Evolutionary conservation across 228 moss, liverwort and hornwort species (phyloP), one percentile per base, ranked within the genome.

Genomic region (Sphagnum magellanicum): DNA sequence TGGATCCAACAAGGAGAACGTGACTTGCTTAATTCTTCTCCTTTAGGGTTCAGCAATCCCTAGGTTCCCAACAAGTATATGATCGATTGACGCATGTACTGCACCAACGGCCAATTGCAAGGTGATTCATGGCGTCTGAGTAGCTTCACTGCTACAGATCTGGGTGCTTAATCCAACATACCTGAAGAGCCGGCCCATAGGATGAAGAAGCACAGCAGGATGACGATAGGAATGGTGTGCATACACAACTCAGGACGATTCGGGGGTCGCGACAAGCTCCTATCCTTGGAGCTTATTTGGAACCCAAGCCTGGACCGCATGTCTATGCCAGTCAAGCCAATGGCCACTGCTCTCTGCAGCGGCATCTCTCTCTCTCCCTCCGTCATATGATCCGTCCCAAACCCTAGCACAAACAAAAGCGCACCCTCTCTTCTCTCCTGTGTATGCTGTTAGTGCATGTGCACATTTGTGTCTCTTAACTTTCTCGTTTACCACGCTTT

Each of bases 121-220:
- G 61, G 4, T 6, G 46, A 32, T 32, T 32, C 17, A 12, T 4
- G 12, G 14, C 6, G 16, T 61, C 61, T 32, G 17, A 5, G 1
- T 13, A 16, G 17, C 61, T 16, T 8, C 61, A 16, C 0, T 13
- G 8, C 16, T 16, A 59, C 59, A 59, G 8, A 59, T 8, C 16
- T 13, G 16, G 13, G 59, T 13, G 59, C 59, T 14, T 11, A 6
- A 32, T 32, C 32, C 32, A 16, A 60, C 13, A 60, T 14, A 69
- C 69, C 69, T 69, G 69, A 59, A n/a, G 69, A 69, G 69, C 59
- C 69, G 49, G 60, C 11, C 69, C 69, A 69, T 48, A 69, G 69
- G 69, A 69, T 49, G 59, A 69, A 50, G 59, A 69, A 69, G 69
- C 69, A 69, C 8, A 69, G 15, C n/a, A 69, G 5, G 69, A 69